Percentiles rank a stretch among this genome's conserved stretches.
Conservation (phyloP, 352 stramenopile species). For the Phytophthora hibernalis region DNA sequence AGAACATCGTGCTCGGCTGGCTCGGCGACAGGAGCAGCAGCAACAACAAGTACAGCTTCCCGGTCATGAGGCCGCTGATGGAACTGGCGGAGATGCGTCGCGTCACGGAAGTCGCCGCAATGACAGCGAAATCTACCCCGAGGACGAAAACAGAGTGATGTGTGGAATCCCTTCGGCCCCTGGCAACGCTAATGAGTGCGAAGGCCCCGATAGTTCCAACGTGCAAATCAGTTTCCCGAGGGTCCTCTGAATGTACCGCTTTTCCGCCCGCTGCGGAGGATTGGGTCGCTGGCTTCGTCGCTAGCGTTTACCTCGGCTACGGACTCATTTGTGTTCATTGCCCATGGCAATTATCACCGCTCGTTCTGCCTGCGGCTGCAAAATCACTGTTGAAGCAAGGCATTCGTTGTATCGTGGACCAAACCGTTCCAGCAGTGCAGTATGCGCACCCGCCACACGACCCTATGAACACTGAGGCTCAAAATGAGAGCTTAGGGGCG, state of each 20-base stretch:
- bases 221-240: conserved; percentile 27
- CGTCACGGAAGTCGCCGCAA: conserved; percentile 27
- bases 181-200: conserved; percentile 25
- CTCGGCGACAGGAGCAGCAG: conserved; percentile 43
- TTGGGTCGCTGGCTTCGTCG: conserved; percentile 31
- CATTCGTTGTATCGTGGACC: conserved; percentile 66
- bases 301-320: conserved; percentile 27
- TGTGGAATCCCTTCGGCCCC: conserved; percentile 8
- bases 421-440: conserved; percentile 59
- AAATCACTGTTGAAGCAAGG: conserved; percentile 63
- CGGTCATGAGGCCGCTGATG: conserved; percentile 37
- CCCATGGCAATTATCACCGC: conserved; percentile 75
- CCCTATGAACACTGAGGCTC: conserved; percentile 18
- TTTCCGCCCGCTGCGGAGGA: conserved; percentile 28
- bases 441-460: conserved; percentile 37
- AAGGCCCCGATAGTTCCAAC: conserved; percentile 22
- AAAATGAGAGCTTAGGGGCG: conserved; percentile 19
- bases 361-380: conserved; percentile 69
- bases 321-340: conserved; percentile 75
- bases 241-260: conserved; percentile 29
- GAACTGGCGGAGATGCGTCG: conserved; percentile 8
- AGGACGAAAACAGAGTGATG: conserved; percentile 29
- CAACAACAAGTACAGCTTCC: conserved; percentile 35
- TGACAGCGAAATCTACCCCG: conserved; percentile 20
- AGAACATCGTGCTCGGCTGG: conserved; percentile 64